Percentiles rank a stretch among this genome's conserved stretches.
Evolutionary conservation across 2,329 filamentous ascomycete species (phyloP).

Genomic region (Aspergillus sp.): DNA sequence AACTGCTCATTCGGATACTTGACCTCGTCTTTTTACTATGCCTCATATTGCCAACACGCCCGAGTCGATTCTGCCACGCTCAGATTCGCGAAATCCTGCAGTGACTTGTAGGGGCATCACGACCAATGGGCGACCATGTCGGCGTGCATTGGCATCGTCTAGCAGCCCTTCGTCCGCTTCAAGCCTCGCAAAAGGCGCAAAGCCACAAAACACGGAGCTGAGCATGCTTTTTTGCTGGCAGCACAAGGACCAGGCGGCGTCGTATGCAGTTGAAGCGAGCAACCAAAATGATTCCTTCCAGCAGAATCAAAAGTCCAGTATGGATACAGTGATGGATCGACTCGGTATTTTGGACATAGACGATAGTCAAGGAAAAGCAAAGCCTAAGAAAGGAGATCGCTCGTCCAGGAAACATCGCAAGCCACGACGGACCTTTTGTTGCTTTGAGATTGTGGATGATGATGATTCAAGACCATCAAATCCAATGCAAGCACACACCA

Average conservation of each 20-base stretch:
- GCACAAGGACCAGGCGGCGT: slow-evolving; percentile 73
- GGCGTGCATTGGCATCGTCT: slow-evolving; percentile 54
- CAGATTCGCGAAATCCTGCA: slow-evolving; percentile 73
- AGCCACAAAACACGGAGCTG: slow-evolving; percentile 18
- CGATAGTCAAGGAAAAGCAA: slow-evolving; percentile 8
- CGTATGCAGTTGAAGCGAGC: slow-evolving; percentile 14
- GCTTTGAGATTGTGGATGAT: slow-evolving; percentile 23
- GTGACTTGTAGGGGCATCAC: slow-evolving; percentile 87
- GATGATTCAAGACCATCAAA: slow-evolving; percentile 16
- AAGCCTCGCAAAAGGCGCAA: slow-evolving; percentile 17
- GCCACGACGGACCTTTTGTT: slow-evolving; percentile 21
- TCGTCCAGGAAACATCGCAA: neutral
- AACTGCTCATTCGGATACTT: slow-evolving; percentile 1
- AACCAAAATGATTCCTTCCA: too few relatives aligned
- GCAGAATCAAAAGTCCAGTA: slow-evolving; percentile 59
- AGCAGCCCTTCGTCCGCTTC: slow-evolving; percentile 17
- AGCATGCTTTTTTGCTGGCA: slow-evolving; percentile 74
- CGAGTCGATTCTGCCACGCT: slow-evolving; percentile 66
- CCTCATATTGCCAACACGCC: slow-evolving; percentile 64
- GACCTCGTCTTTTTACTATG: slow-evolving; percentile 45
- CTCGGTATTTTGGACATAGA: slow-evolving; percentile 65
- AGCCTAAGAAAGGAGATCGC: slow-evolving; percentile 4
- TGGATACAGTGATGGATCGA: slow-evolving; percentile 77
- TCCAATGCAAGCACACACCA: slow-evolving; percentile 4
- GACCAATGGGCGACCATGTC: slow-evolving; percentile 69